Conservation (phyloP, 805 yeast genomes). For the Maudiozyma turicensis region DNA sequence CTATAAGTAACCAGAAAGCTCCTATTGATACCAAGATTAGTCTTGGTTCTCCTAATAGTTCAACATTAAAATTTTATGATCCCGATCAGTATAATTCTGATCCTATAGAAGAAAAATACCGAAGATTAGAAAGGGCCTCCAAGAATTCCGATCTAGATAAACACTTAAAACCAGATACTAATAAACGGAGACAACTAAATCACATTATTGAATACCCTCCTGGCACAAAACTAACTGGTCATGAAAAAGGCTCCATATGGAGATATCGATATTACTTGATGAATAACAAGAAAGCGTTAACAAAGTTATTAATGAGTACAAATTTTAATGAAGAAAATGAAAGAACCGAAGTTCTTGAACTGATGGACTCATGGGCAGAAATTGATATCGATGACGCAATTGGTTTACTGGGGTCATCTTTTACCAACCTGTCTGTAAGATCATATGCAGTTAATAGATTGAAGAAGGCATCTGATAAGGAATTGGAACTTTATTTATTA, state of each 20-base stretch:
- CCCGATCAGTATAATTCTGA: constrained; percentile 63
- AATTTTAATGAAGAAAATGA: constrained; percentile 83
- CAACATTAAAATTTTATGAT: constrained; percentile 43
- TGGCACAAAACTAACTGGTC: constrained; percentile 67
- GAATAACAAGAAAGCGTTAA: constrained; percentile 56
- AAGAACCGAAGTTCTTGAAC: constrained; percentile 64
- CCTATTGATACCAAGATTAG: constrained; percentile 25
- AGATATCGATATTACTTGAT: constrained; percentile 74
- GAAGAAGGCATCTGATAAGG: constrained; percentile 67
- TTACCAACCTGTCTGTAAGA: constrained; percentile 63
- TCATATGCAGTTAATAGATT: constrained; percentile 83
- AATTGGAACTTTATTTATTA: constrained; percentile 67
- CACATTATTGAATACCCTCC: constrained; percentile 70
- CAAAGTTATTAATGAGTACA: constrained; percentile 78
- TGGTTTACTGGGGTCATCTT: constrained; percentile 73
- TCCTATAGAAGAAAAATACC: constrained; percentile 81
- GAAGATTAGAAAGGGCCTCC: constrained; percentile 75
- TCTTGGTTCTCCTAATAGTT: constrained; percentile 20
- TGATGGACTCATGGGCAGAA: constrained; percentile 61
- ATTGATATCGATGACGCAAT: constrained; percentile 78
- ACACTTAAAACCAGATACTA: constrained; percentile 83
- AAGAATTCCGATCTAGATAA: constrained; percentile 68
- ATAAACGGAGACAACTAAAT: constrained; percentile 62
- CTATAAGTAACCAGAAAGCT: constrained; percentile 16
- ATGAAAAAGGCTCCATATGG: constrained; percentile 85